phyloP scores from a whole-genome alignment of 2,329 filamentous ascomycete species.

The Helicocarpus griseus region DNA sequence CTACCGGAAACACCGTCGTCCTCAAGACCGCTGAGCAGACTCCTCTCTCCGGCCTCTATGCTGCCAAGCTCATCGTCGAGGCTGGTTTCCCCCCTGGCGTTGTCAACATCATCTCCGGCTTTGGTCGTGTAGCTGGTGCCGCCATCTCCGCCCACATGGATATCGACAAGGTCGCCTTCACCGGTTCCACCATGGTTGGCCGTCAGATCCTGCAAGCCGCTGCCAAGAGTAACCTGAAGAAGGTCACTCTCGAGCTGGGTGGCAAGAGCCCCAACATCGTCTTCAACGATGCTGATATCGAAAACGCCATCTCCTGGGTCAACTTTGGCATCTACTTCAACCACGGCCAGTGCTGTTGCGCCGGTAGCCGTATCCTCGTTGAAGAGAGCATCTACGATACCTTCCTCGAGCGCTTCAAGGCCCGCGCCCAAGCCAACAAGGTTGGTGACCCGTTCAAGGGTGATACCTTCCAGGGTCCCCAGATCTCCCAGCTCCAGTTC shows the following conservation, averaged over 20 bases:
- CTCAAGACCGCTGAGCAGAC: constrained; percentile 61
- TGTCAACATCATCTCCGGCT: constrained; percentile 59
- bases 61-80: constrained; percentile 46
- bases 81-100: constrained; percentile 55
- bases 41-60: constrained; percentile 55
- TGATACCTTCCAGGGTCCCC: constrained; percentile 76
- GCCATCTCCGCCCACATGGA: constrained; percentile 54
- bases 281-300: constrained; percentile 54
- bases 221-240: constrained; percentile 55
- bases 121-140: constrained; percentile 69
- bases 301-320: constrained; percentile 58
- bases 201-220: constrained; percentile 53
- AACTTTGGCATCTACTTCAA: constrained; percentile 50
- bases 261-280: constrained; percentile 56
- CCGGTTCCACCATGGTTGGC: constrained; percentile 52
- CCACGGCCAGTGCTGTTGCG: constrained; percentile 52
- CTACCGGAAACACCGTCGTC: constrained; percentile 53
- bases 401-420: constrained; percentile 69
- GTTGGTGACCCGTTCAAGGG: constrained; percentile 70
- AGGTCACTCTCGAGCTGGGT: constrained; percentile 57
- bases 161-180: constrained; percentile 56
- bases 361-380: constrained; percentile 52
- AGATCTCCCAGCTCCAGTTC: constrained; percentile 72
- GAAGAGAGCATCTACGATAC: constrained; percentile 74
- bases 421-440: constrained; percentile 60